Conservation (phyloP, 2,329 filamentous ascomycete species). For the Aspergillus fijiensis region DNA sequence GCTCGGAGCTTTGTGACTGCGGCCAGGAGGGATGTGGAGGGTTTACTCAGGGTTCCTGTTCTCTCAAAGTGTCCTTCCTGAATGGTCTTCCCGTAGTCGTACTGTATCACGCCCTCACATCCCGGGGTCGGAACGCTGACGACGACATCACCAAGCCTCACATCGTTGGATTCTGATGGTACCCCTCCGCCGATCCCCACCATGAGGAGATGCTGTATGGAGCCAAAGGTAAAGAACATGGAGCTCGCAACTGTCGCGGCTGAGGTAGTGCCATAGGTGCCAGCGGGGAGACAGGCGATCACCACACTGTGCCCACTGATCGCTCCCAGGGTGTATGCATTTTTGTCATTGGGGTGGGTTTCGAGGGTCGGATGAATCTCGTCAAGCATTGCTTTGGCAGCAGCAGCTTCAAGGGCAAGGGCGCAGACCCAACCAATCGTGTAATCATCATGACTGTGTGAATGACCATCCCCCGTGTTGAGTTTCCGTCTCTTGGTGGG, state of each 20-base stretch:
- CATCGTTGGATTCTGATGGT: neutral
- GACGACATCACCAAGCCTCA: neutral
- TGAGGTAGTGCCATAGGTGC: neutral
- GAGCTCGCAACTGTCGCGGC: neutral
- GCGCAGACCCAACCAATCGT: neutral
- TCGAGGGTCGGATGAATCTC: neutral
- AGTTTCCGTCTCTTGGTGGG: neutral
- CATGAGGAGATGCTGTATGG: neutral
- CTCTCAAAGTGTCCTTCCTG: neutral
- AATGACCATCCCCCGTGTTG: neutral
- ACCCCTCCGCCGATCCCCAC: neutral
- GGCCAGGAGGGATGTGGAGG: slow-evolving; percentile 14
- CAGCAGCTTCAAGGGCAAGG: neutral
- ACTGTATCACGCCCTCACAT: neutral
- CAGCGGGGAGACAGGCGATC: neutral
- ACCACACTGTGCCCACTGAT: neutral
- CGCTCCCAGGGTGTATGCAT: neutral
- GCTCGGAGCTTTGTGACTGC: slow-evolving; percentile 15
- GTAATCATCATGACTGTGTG: slow-evolving; percentile 2
- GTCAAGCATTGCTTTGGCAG: neutral
- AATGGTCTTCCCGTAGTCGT: neutral
- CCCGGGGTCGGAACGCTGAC: neutral
- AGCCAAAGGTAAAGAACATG: neutral
- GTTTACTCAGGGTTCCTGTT: slow-evolving; percentile 11
- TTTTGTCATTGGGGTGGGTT: neutral